Conservation (phyloP, 139 green algal species). For the Tetradesmus obliquus region DNA sequence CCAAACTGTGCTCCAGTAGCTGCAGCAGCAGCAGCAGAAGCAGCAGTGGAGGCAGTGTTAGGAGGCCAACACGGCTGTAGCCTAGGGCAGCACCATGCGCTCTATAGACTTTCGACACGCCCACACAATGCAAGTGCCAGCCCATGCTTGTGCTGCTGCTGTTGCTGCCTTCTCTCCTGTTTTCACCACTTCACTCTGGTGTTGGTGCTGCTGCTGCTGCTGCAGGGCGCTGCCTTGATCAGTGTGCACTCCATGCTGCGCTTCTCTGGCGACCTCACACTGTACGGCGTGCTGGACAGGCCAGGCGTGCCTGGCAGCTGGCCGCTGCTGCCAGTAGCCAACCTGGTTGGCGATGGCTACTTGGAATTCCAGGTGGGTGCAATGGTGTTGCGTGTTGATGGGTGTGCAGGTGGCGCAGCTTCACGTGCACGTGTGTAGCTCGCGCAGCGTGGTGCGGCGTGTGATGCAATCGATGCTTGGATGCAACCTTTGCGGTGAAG, state of each 20-base stretch:
- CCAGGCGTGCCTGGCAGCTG: constrained; percentile 21
- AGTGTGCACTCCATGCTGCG: constrained; percentile 4
- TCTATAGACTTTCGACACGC: too few relatives aligned
- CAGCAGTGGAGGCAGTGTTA: too few relatives aligned
- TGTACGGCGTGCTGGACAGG: neutral
- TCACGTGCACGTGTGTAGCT: neutral
- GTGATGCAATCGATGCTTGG: too few relatives aligned
- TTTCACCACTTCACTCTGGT: neutral
- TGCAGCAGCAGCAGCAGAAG: neutral
- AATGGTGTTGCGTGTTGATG: neutral
- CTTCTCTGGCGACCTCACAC: neutral
- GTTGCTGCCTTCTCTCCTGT: neutral
- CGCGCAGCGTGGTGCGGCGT: neutral
- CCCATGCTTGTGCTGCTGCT: neutral
- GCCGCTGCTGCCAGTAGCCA: neutral
- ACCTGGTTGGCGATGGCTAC: neutral
- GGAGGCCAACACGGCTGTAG: too few relatives aligned
- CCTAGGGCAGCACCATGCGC: too few relatives aligned
- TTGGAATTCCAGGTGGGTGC: constrained; percentile 18
- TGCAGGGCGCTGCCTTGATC: neutral
- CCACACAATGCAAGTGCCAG: neutral
- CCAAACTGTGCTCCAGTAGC: neutral
- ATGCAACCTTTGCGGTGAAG: neutral
- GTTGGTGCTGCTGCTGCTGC: neutral
- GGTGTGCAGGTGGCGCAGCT: neutral